Base-by-base conservation (phyloP, 192 early-diverging fungal species). In the Kappamyces sp. region DNA sequence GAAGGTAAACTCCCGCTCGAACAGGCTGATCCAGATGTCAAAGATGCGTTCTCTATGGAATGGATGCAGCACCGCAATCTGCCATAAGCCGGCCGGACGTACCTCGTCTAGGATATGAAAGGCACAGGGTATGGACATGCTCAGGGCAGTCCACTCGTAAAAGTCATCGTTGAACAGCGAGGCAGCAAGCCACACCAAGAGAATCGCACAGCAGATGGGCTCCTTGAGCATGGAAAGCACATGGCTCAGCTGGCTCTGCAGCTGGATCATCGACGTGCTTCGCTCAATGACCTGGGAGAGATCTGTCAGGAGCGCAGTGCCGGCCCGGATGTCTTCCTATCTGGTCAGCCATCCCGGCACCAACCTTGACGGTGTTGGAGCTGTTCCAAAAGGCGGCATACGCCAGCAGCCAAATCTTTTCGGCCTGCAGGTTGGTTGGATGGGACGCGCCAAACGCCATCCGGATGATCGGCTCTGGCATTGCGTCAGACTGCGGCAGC, bases 81-180 rank as follows among this genome's bases (percentile, higher is more conserved):
- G 22, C 0, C 22, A 22, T 22, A 22, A 22, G 22, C 22, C 22
- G 22, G 22, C 22, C 0, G 22, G 22, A 22, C 22, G 22, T 22
- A 22, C 22, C 36, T 58, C 55, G 47, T 58, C 55, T 8, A 58
- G 15, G 8, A 58, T n/a, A 45, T 58, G 55, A 34, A 58, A 58
- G 45, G 33, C 55, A 22, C 30, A 29, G 33, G 55, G 55, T 30
- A 45, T 58, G n/a, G 45, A 34, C 12, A 58, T n/a, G 5, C 31
- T 58, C 41, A 58, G 47, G 4, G 55, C 4, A 15, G 31, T 58
- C 55, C 55, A 58, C 34, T 58, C 55, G 35, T 58, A 58, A 58
- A 58, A 58, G 5, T 58, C 36, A 1, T 58, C 55, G 31, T 58
- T 45, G 45, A 36, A 58, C 2, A 58, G 14, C 14, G 45, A 46